phyloP scores from a whole-genome alignment of 2,329 filamentous ascomycete species.

The Ploettnerulaceae sp. region DNA sequence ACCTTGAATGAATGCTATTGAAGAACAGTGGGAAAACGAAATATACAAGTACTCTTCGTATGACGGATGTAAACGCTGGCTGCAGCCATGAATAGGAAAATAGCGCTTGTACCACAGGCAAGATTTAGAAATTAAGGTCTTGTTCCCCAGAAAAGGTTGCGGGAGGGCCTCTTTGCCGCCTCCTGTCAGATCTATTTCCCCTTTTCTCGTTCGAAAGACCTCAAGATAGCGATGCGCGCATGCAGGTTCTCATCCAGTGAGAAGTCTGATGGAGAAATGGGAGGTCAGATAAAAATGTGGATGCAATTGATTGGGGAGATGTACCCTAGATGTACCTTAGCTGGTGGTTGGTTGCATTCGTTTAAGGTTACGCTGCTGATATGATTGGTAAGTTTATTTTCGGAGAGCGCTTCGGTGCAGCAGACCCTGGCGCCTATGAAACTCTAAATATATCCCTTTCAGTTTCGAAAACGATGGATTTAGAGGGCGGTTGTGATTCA shows the following conservation, averaged over 20 bases:
- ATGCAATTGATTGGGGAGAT: background rate
- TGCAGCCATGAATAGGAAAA: constrained; percentile 28
- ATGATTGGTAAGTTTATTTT: constrained; percentile 17
- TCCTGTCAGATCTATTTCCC: constrained; percentile 23
- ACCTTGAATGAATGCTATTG: constrained; percentile 11
- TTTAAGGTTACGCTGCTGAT: constrained; percentile 4
- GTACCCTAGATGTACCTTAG: background rate
- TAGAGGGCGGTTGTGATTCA: too few relatives aligned
- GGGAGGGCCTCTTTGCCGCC: constrained; percentile 20
- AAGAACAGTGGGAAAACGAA: constrained; percentile 22
- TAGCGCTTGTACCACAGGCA: background rate
- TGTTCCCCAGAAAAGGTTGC: constrained; percentile 9
- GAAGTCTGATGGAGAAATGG: background rate
- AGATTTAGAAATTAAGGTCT: background rate
- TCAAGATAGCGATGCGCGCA: constrained; percentile 16
- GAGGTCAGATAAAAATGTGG: constrained; percentile 4
- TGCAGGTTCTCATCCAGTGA: constrained; percentile 11
- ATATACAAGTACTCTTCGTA: constrained; percentile 32
- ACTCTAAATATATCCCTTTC: constrained; percentile 21
- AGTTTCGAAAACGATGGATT: too few relatives aligned
- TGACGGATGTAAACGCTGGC: constrained; percentile 23
- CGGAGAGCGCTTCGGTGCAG: constrained; percentile 20
- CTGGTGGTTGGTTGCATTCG: constrained; percentile 1
- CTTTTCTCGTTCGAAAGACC: constrained; percentile 2
- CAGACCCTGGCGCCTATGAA: constrained; percentile 16